Base-by-base conservation (phyloP, 2,329 filamentous ascomycete genomes). In the Aspergillus sp. region DNA sequence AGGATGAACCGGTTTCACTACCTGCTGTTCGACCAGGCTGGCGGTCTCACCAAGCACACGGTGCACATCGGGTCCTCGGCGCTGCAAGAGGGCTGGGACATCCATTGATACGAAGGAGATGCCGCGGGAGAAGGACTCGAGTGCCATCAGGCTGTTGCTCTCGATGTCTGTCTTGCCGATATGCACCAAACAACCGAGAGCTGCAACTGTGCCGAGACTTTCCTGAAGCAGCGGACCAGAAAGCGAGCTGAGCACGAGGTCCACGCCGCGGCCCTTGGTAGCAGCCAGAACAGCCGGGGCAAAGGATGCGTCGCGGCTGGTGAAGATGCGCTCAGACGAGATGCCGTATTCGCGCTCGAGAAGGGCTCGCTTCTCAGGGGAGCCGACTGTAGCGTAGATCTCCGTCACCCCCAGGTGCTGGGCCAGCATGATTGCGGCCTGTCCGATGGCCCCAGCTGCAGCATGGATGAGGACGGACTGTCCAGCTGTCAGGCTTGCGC, bases 241-340 rank as follows among this genome's bases (percentile, higher is more conserved):
- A 1, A 73, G 57, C 2, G 68, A 70, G 48, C 70, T 72, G 1
- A 73, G 50, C 2, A 69, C 64, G 12, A 70, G 45, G 50, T 73
- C 66, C 5, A 72, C 65, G 4, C 69, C 69, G 8, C 45, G 50
- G 2, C 64, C 62, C 2, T 55, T 45, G 0, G 69, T 72, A 12
- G 58, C 52, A 2, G 47, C 27, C 37, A 65, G 47, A 1, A 73
- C 31, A 12, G 52, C 60, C 1, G 23, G 7, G 1, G 62, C 46
- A 47, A 73, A 73, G 9, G 41, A 51, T 3, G 31, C 40, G 21
- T 62, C 48, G 17, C 68, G 50, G 1, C 64, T 69, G 17, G 58
- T 58, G 53, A 70, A 72, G 8, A 73, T 70, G 27, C 58, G 63
- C 4, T 62, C 47, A 2, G 57, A 37, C 5, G 64, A 57, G 48